These are phyloP conservation scores for Anacardium occidentale DNA, from an alignment of 345 rosid species.

Conservation along the genomic window DNA sequence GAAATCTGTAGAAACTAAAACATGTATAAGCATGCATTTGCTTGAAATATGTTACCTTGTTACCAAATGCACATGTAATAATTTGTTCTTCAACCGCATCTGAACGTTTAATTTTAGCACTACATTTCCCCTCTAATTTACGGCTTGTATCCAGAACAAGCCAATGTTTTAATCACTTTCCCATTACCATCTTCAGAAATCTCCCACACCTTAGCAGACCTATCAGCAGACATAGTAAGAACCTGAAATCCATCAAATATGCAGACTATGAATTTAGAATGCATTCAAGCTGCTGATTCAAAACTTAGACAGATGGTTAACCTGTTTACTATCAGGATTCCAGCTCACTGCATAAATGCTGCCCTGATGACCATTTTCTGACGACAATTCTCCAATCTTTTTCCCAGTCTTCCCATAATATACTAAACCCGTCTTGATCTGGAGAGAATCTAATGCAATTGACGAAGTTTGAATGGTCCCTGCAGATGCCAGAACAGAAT, in stretches of 20 bases:
- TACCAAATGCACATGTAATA: slow-evolving; percentile 45
- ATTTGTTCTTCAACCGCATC: slow-evolving; percentile 53
- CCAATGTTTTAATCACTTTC: slow-evolving; percentile 48
- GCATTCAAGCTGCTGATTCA: not conserved
- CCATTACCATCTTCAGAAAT: slow-evolving; percentile 57
- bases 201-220: slow-evolving; percentile 77
- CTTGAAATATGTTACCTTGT: slow-evolving; percentile 31
- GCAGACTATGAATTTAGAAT: slow-evolving; percentile 6
- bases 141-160: too few species aligned
- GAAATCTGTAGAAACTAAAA: too few species aligned
- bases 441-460: slow-evolving; percentile 91
- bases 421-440: slow-evolving; percentile 82
- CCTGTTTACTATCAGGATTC: slow-evolving; percentile 95
- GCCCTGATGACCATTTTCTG: slow-evolving; percentile 85
- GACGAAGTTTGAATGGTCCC: slow-evolving; percentile 94
- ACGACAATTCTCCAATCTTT: slow-evolving; percentile 68
- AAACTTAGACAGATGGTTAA: slow-evolving; percentile 21
- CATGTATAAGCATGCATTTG: too few species aligned
- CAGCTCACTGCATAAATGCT: slow-evolving; percentile 89
- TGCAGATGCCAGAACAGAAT: slow-evolving; percentile 27
- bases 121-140: slow-evolving; percentile 50
- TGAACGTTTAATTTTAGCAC: slow-evolving; percentile 56
- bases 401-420: slow-evolving; percentile 84
- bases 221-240: slow-evolving; percentile 76
- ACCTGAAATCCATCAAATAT: slow-evolving; percentile 33